These are phyloP conservation scores for Picocystis salinarum DNA, from an alignment of 139 green algal species.

Conservation along the genomic window DNA sequence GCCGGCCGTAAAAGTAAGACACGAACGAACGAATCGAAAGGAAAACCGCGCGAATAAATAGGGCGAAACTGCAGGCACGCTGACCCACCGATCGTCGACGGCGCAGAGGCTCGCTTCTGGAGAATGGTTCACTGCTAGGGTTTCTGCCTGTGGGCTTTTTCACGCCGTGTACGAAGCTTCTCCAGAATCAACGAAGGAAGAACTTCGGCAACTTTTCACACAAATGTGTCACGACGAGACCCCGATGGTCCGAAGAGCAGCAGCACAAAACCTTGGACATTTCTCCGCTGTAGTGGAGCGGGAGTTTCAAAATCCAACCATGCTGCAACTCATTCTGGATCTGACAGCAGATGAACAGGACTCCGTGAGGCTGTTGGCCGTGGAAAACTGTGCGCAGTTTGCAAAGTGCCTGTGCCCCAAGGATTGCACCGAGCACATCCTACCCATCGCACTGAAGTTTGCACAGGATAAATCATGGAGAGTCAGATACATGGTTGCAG, in stretches of 20 bases:
- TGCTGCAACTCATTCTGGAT: conserved; percentile 71
- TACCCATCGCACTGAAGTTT: conserved; percentile 78
- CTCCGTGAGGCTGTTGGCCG: conserved; percentile 84
- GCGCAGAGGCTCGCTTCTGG: conserved; percentile 64
- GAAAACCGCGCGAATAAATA: too few relatives aligned
- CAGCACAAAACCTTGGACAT: conserved; percentile 63
- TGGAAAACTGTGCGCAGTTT: conserved; percentile 71
- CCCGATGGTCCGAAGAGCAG: conserved; percentile 88
- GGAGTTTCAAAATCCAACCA: conserved; percentile 48
- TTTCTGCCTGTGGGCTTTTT: conserved; percentile 83
- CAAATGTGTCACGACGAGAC: conserved; percentile 88
- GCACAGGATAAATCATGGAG: conserved; percentile 93
- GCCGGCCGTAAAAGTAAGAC: conserved; percentile 58
- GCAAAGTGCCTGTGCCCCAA: conserved; percentile 45
- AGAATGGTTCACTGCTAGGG: conserved; percentile 92
- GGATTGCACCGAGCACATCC: conserved; percentile 43
- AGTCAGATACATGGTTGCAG: conserved; percentile 90
- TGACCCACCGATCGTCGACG: conserved; percentile 1
- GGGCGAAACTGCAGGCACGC: too few relatives aligned
- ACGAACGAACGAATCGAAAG: too few relatives aligned
- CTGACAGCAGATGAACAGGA: conserved; percentile 91
- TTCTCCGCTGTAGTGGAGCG: conserved; percentile 61
- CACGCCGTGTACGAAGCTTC: conserved; percentile 45
- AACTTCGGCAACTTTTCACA: conserved; percentile 59
- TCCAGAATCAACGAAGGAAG: conserved; percentile 14